phyloP scores from a whole-genome alignment of 2,329 filamentous ascomycete species.

The Penicillium sp. region DNA sequence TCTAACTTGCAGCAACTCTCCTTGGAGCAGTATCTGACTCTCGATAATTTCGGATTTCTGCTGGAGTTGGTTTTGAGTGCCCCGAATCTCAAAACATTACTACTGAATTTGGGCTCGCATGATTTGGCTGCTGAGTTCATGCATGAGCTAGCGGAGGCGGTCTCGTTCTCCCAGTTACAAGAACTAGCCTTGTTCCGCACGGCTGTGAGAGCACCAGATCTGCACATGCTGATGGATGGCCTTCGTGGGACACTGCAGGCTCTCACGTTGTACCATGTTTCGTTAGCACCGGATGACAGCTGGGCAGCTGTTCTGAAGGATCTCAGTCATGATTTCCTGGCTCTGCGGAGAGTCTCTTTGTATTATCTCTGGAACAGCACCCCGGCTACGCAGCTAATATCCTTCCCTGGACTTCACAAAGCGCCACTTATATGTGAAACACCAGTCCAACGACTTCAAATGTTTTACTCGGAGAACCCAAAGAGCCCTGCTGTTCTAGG shows the following conservation, averaged over 20 bases:
- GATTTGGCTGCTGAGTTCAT: constrained; percentile 25
- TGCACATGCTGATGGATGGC: constrained; percentile 12
- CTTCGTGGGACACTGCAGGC: constrained; percentile 10
- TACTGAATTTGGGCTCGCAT: constrained; percentile 22
- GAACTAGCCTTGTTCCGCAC: constrained; percentile 24
- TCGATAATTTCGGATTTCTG: constrained; percentile 25
- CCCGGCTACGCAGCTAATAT: constrained; percentile 17
- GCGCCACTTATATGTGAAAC: neutral
- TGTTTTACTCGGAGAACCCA: constrained; percentile 19
- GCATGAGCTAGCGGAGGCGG: constrained; percentile 24
- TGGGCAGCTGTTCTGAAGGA: constrained; percentile 16
- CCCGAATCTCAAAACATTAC: constrained; percentile 19
- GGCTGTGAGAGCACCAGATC: constrained; percentile 13
- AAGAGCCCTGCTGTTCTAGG: constrained; percentile 17
- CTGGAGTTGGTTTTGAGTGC: constrained; percentile 24
- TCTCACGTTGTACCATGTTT: constrained; percentile 21
- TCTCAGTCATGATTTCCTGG: constrained; percentile 8
- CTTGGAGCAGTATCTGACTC: constrained; percentile 25
- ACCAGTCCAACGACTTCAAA: constrained; percentile 9
- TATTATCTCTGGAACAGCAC: constrained; percentile 23
- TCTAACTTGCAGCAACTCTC: constrained; percentile 21
- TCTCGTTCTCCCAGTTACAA: constrained; percentile 12
- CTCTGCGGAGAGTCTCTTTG: constrained; percentile 18
- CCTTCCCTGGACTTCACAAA: constrained; percentile 21
- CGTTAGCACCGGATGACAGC: constrained; percentile 12